Base-by-base conservation (phyloP, 1,284 basidiomycete genomes). In the Trametes sp. region DNA sequence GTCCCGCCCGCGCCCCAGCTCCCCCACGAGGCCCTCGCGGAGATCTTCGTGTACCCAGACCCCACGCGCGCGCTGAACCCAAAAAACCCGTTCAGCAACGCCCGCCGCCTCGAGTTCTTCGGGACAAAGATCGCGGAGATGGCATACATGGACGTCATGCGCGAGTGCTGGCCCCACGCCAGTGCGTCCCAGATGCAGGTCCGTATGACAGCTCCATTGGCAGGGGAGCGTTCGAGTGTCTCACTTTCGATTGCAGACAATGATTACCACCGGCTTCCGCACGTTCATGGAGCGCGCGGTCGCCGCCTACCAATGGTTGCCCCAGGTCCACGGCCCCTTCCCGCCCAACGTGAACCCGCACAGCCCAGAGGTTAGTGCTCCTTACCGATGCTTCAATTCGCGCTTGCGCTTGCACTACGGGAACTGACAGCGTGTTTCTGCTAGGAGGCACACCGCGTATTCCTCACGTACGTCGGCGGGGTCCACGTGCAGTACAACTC, bases 401-500 rank as follows among this genome's bases (percentile, higher is more conserved):
- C n/a, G n/a, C n/a, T n/a, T n/a, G n/a, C n/a, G n/a, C n/a, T n/a
- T n/a, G n/a, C n/a, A n/a, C n/a, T n/a, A n/a, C n/a, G n/a, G n/a
- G n/a, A n/a, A n/a, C 38, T 41, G 6, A 41, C 19, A n/a, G 16
- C 3, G 41, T 8, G 7, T 44, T 7, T 8, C 3, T 44, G 10
- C 19, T 44, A 63, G 62, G 62, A 59, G 36, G 49, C 36, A 2
- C 19, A 50, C 4, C 13, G 42, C 6, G 57, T 63, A 0, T 60
- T 63, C 50, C 29, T 54, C 23, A 54, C 54, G 0, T 59, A 57
- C 31, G 58, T 51, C 14, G 62, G 62, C 3, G 61, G 52, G 0
- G 45, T 63, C 2, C 19, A 35, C 35, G 21, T 16, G 8, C 9
- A 46, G 2, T 9, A 42, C 21, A 52, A 46, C n/a, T n/a, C n/a